These are phyloP conservation scores for Monosporascus sp. DNA, from an alignment of 2,329 filamentous ascomycete species.

Conservation along the genomic window DNA sequence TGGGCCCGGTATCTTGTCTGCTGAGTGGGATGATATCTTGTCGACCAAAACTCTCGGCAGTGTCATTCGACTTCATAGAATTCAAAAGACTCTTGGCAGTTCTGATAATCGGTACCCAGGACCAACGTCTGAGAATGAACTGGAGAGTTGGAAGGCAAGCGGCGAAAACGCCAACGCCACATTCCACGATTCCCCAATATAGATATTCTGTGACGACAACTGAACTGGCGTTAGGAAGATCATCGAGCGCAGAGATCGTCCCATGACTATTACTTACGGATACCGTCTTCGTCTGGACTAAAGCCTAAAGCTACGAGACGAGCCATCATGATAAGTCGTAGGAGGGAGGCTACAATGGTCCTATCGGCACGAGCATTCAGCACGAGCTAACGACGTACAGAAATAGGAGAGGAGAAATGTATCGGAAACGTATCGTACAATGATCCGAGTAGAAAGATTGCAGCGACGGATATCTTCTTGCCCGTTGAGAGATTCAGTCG, in stretches of 20 bases:
- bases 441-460: constrained; percentile 7
- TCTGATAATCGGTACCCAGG: constrained; percentile 4
- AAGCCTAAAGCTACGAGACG: not conserved
- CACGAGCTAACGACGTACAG: too few species aligned
- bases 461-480: constrained; percentile 4
- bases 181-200: constrained; percentile 13
- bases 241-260: not conserved
- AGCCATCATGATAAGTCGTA: constrained; percentile 2
- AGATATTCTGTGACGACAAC: constrained; percentile 8
- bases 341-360: constrained; percentile 3
- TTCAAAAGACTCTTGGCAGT: constrained; percentile 7
- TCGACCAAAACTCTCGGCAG: too few species aligned
- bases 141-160: constrained; percentile 11
- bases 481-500: constrained; percentile 1
- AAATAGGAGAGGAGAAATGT: not conserved
- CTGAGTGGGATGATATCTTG: too few species aligned
- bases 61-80: not conserved
- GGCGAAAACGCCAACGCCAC: constrained; percentile 10
- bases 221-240: not conserved
- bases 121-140: constrained; percentile 6
- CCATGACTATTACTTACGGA: not conserved
- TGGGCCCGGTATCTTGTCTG: too few species aligned
- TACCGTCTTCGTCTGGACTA: not conserved
- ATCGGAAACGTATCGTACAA: constrained; percentile 1
- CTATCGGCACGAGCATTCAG: not conserved